phyloP scores from a whole-genome alignment of 2,329 filamentous ascomycete genomes.

The Hypoxylon rubiginosum region DNA sequence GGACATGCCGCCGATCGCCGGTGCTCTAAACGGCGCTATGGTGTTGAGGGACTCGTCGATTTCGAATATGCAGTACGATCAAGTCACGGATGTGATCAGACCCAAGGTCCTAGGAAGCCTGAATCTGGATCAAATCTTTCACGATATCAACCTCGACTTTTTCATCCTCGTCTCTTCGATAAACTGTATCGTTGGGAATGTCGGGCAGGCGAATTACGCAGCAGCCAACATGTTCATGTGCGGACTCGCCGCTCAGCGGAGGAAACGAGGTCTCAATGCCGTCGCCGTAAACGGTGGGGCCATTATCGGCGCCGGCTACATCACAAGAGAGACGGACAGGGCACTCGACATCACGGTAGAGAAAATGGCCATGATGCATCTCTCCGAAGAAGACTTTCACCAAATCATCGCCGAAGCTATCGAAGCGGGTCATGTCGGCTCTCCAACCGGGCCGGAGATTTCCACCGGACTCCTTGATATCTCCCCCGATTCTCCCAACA shows the following conservation, averaged over 20 bases:
- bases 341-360: constrained; percentile 42
- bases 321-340: constrained; percentile 16
- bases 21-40: constrained; percentile 46
- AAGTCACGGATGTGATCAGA: constrained; percentile 35
- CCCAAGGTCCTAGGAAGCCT: constrained; percentile 47
- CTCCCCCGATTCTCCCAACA: constrained; percentile 15
- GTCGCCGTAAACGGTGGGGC: constrained; percentile 32
- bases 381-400: constrained; percentile 52
- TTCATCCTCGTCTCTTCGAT: constrained; percentile 57
- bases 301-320: constrained; percentile 41
- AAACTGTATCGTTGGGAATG: constrained; percentile 50
- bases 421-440: constrained; percentile 27
- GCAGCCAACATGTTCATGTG: constrained; percentile 54
- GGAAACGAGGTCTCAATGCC: constrained; percentile 32
- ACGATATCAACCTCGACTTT: constrained; percentile 46
- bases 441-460: constrained; percentile 35
- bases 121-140: constrained; percentile 47
- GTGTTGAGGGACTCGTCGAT: constrained; percentile 44
- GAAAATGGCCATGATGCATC: constrained; percentile 41
- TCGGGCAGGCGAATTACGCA: constrained; percentile 60
- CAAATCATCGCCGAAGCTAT: constrained; percentile 52
- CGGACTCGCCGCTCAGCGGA: constrained; percentile 31
- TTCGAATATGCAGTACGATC: constrained; percentile 40
- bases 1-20: constrained; percentile 38
- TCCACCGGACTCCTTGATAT: constrained; percentile 25